Evolutionary conservation across 306 rosid species (phyloP).

Genomic region (Vigna hirtella): DNA sequence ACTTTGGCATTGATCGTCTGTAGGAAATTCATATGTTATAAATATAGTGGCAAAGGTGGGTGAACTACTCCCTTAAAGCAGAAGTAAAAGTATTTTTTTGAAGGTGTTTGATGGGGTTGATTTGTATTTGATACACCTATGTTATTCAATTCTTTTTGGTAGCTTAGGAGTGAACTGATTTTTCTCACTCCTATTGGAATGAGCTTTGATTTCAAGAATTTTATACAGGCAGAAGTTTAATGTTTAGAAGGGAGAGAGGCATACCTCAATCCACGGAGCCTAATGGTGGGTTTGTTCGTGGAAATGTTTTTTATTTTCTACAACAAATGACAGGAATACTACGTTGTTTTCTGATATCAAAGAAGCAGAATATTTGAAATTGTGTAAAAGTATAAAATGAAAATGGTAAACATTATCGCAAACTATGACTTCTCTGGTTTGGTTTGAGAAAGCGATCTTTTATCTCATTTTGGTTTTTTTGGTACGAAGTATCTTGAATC

Average conservation of each 20-base stretch:
- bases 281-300: not conserved
- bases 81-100: not conserved
- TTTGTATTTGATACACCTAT: constrained; percentile 14
- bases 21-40: not conserved
- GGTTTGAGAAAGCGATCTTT: not conserved
- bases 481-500: not conserved
- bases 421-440: not conserved
- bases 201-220: constrained; percentile 9
- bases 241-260: too few relatives aligned
- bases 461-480: not conserved
- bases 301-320: not conserved
- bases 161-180: not conserved
- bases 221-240: too few relatives aligned
- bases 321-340: not conserved
- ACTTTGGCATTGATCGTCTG: not conserved
- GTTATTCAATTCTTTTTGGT: not conserved
- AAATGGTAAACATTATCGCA: not conserved
- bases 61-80: constrained; percentile 3
- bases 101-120: constrained; percentile 26
- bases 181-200: constrained; percentile 4
- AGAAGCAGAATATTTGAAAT: not conserved
- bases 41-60: constrained; percentile 21
- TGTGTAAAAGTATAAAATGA: not conserved
- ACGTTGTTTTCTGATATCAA: not conserved
- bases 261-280: not conserved